Evolutionary conservation across 2,329 filamentous ascomycete species (phyloP).

Genomic region (Phoma sp.): DNA sequence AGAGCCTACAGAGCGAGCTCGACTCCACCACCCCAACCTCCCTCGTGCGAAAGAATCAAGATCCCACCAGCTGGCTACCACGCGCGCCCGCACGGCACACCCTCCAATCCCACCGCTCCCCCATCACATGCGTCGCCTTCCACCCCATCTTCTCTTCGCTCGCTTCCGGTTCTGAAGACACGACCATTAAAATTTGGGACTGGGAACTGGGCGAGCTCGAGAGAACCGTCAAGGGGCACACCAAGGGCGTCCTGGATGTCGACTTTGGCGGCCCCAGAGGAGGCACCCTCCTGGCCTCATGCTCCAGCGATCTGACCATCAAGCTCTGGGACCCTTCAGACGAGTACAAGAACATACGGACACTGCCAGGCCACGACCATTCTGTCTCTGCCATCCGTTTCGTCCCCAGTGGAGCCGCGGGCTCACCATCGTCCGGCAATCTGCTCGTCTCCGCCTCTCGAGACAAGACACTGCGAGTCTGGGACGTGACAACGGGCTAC

Average conservation of each 20-base stretch:
- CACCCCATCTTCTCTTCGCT: conserved; percentile 90
- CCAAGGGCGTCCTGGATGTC: conserved; percentile 83
- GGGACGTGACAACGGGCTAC: conserved; percentile 92
- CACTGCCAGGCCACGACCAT: conserved; percentile 89
- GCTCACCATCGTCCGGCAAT: conserved; percentile 79
- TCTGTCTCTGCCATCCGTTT: conserved; percentile 89
- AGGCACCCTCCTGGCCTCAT: conserved; percentile 79
- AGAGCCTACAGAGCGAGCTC: conserved; percentile 78
- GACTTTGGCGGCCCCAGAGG: conserved; percentile 88
- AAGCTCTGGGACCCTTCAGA: conserved; percentile 93
- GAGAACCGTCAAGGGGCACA: conserved; percentile 89
- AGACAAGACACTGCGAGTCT: conserved; percentile 84
- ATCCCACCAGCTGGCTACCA: conserved; percentile 88
- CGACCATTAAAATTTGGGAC: conserved; percentile 96
- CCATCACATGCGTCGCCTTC: conserved; percentile 88
- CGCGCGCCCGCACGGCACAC: conserved; percentile 79
- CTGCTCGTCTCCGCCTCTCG: conserved; percentile 84
- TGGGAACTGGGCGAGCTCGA: conserved; percentile 94
- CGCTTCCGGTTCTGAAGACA: conserved; percentile 89
- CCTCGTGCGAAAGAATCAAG: conserved; percentile 79
- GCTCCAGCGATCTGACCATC: conserved; percentile 88
- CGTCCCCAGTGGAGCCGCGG: conserved; percentile 80
- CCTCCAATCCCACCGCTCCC: conserved; percentile 79
- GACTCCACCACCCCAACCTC: conserved; percentile 83
- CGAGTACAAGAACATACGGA: conserved; percentile 94